Evolutionary conservation across 768 basidiomycete species (phyloP), one percentile per base, ranked within the genome.

Genomic region (Suillus placidus): DNA sequence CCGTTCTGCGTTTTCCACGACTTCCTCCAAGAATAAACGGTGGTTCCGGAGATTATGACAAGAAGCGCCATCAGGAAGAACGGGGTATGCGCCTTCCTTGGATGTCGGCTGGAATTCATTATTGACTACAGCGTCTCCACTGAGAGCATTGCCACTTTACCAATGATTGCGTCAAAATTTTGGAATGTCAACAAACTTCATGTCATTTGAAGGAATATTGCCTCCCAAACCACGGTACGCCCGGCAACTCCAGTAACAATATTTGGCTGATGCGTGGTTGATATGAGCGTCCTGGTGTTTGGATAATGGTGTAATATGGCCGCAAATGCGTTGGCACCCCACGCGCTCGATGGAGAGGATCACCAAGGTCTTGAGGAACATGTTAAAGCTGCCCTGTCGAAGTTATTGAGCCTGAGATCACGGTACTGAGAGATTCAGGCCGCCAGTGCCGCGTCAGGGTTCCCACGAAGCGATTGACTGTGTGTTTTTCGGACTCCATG

Each of bases 291-390:
- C 51, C n/a, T 12, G 12, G 26, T 26, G 26, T 26, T 26, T 26
- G 26, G 2, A 26, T 26, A 26, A 26, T 26, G 2, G 26, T 1
- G 26, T 26, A 2, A 26, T 26, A 26, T 26, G 26, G 26, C 26
- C 26, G 26, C 26, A 26, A 26, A 26, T 62, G 37, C 37, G 64
- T 71, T 0, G 81, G 79, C 16, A 80, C 72, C 12, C 72, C 70
- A 8, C 67, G 65, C 8, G 66, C 70, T 2, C 62, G 60, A 40
- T 81, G 74, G 56, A 79, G 72, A 42, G 76, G 76, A 61, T 78
- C 67, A 51, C 66, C 64, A n/a, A 67, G 62, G 55, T 79, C 71
- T 80, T 81, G 70, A 81, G 82, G 8, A 80, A 73, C 54, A 77
- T 75, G 61, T 77, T 75, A 40, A 82, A 52, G 51, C 26, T 30